Conservation (phyloP, 352 stramenopile species). For the Globisporangium iwayamae region DNA sequence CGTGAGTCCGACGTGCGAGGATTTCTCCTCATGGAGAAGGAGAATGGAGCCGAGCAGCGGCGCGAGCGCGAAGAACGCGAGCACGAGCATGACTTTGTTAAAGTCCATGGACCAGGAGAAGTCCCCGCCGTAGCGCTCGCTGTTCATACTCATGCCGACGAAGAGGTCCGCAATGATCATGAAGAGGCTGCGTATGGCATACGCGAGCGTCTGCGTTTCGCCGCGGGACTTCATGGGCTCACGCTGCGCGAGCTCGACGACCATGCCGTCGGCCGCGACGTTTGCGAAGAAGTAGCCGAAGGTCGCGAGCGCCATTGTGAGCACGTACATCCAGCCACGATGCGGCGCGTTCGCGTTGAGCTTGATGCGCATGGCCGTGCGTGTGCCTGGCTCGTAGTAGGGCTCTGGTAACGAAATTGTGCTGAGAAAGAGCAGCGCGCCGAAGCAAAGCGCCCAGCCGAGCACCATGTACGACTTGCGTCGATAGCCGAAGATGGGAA, state of each 20-base stretch:
- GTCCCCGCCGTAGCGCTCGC: constrained; percentile 31
- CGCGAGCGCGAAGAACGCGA: constrained; percentile 32
- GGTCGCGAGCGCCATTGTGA: constrained; percentile 74
- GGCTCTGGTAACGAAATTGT: constrained; percentile 29
- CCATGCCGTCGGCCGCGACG: constrained; percentile 75
- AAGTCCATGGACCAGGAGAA: constrained; percentile 45
- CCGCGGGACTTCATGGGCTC: constrained; percentile 52
- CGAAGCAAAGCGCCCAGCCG: constrained; percentile 31
- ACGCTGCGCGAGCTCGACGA: constrained; percentile 68
- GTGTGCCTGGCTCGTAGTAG: constrained; percentile 39
- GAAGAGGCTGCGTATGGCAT: constrained; percentile 36
- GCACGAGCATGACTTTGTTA: constrained; percentile 36
- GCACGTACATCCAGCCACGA: constrained; percentile 52
- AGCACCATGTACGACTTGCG: constrained; percentile 58
- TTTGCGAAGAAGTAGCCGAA: constrained; percentile 87
- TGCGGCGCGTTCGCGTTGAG: constrained; percentile 21
- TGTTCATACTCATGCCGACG: constrained; percentile 44
- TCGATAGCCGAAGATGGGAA: constrained; percentile 49
- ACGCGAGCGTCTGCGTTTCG: constrained; percentile 53
- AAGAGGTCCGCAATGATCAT: constrained; percentile 51
- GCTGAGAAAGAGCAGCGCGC: constrained; percentile 21
- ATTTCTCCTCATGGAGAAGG: constrained; percentile 51
- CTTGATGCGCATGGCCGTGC: constrained; percentile 28
- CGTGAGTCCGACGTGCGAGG: constrained; percentile 16
- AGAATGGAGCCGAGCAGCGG: constrained; percentile 47